Conservation (phyloP, 805 yeast species). For the Yarrowia alimentaria region DNA sequence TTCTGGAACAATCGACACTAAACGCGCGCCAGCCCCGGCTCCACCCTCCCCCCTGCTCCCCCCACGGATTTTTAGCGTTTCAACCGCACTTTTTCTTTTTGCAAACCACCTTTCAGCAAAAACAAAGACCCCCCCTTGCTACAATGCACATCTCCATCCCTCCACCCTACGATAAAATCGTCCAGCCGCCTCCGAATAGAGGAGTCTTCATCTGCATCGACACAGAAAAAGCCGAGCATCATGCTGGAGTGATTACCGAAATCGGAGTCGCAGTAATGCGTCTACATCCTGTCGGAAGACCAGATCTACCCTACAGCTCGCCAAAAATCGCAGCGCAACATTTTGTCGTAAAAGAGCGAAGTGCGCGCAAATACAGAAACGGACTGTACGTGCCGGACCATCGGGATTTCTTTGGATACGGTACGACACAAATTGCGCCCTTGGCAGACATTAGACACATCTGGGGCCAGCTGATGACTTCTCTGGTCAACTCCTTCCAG, state of each 20-base stretch:
- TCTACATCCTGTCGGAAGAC: constrained; percentile 32
- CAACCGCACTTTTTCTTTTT: no score
- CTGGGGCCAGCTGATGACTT: constrained; percentile 11
- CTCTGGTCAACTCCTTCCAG: not conserved
- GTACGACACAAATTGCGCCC: constrained; percentile 47
- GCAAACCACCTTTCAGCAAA: no score
- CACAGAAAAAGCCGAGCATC: constrained; percentile 25
- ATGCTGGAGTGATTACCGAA: constrained; percentile 27
- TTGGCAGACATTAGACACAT: constrained; percentile 39
- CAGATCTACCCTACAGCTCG: constrained; percentile 6
- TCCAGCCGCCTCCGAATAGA: constrained; percentile 9
- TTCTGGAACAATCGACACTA: no score
- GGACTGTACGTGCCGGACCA: constrained; percentile 57
- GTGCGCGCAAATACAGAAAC: constrained; percentile 40
- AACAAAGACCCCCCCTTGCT: no score
- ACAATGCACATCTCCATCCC: constrained; percentile 7
- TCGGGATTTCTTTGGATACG: constrained; percentile 51
- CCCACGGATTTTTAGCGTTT: no score
- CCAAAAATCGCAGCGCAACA: constrained; percentile 25
- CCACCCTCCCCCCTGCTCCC: no score
- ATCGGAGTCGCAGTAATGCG: constrained; percentile 28
- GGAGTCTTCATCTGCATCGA: constrained; percentile 28
- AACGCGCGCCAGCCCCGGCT: no score
- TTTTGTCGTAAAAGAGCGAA: constrained; percentile 22
- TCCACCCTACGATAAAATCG: not conserved